A percentile compares a stretch with the other conserved stretches of the same genome.
phyloP scores from a whole-genome alignment of 176 grass and related monocot genomes.

The Saccharum officinarum region DNA sequence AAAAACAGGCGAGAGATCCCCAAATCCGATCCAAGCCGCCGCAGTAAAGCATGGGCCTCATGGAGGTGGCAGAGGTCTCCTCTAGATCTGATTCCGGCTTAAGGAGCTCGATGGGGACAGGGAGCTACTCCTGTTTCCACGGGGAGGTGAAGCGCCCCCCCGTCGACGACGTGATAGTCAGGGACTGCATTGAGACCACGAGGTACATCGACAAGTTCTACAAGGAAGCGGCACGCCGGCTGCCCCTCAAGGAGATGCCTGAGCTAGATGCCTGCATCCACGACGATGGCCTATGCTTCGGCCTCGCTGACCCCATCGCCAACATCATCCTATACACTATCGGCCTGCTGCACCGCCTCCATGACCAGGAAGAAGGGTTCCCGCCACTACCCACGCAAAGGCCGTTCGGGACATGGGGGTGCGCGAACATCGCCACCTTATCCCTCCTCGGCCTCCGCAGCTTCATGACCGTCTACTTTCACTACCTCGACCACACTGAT shows the following conservation, averaged over 20 bases:
- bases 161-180: neutral
- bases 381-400: too few species aligned
- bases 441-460: neutral
- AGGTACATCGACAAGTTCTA: neutral
- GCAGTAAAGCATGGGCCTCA: too few species aligned
- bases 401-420: too few species aligned
- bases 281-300: neutral
- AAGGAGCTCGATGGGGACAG: neutral
- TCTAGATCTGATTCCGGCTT: too few species aligned
- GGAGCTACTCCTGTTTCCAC: neutral
- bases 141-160: neutral
- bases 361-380: neutral
- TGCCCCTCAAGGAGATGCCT: neutral
- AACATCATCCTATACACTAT: constrained; percentile 11
- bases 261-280: neutral
- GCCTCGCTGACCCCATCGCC: neutral
- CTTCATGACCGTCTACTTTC: constrained; percentile 4
- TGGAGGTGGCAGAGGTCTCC: too few species aligned
- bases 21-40: too few species aligned
- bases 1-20: too few species aligned
- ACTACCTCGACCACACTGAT: neutral
- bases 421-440: neutral
- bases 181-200: neutral
- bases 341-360: neutral
- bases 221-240: neutral